These are phyloP conservation scores for Mycena rebaudengoi DNA, from an alignment of 768 basidiomycete species.

Conservation along the genomic window DNA sequence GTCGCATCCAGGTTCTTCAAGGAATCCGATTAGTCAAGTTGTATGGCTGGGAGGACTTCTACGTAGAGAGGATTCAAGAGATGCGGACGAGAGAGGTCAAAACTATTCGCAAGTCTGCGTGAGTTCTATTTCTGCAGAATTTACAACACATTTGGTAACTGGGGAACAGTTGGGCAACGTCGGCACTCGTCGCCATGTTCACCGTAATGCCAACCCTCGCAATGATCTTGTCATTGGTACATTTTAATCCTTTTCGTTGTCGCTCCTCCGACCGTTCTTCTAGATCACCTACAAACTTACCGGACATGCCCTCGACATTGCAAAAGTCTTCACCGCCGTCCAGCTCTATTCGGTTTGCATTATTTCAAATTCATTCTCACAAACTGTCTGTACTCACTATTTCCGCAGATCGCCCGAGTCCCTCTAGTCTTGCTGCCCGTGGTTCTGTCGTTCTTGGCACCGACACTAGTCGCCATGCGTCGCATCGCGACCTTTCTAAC, in stretches of 20 bases:
- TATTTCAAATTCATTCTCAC: background rate
- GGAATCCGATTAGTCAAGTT: slow-evolving; percentile 57
- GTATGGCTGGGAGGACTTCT: slow-evolving; percentile 52
- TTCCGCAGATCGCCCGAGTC: slow-evolving; percentile 45
- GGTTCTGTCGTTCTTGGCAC: slow-evolving; percentile 42
- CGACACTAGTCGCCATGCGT: slow-evolving; percentile 43
- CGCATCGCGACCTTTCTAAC: slow-evolving; percentile 42
- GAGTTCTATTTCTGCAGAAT: slow-evolving; percentile 13
- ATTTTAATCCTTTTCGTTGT: slow-evolving; percentile 47
- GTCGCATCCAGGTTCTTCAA: slow-evolving; percentile 47
- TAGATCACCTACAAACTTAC: slow-evolving; percentile 20
- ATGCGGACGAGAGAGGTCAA: slow-evolving; percentile 29
- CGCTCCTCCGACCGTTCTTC: slow-evolving; percentile 23
- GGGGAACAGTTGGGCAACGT: background rate
- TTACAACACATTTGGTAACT: background rate
- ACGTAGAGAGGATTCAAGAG: slow-evolving; percentile 25
- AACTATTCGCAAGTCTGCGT: slow-evolving; percentile 30
- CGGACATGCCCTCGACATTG: slow-evolving; percentile 6
- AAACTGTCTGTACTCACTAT: slow-evolving; percentile 6
- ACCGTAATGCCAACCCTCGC: slow-evolving; percentile 45
- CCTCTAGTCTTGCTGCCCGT: slow-evolving; percentile 51
- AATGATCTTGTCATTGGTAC: slow-evolving; percentile 44
- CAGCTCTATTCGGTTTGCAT: slow-evolving; percentile 11
- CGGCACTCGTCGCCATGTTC: slow-evolving; percentile 26
- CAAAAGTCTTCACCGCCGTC: slow-evolving; percentile 7